Conservation (phyloP, 2,329 filamentous ascomycete species). For the Penicillium expansum region DNA sequence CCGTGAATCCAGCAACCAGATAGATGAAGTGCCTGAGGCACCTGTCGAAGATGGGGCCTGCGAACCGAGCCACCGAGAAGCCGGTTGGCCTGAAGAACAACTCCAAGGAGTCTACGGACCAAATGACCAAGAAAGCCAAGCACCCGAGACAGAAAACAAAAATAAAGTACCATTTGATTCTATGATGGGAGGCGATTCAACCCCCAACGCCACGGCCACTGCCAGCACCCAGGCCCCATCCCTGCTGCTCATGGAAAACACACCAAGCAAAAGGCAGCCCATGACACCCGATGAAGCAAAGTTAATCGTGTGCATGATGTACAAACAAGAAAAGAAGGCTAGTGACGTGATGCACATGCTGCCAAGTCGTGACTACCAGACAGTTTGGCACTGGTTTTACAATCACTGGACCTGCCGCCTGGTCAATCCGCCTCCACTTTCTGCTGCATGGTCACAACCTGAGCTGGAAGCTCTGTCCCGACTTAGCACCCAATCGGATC, state of each 20-base stretch:
- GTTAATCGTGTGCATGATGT: slow-evolving; percentile 31
- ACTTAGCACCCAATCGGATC: slow-evolving; percentile 27
- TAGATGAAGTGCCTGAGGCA: neutral
- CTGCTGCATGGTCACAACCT: slow-evolving; percentile 29
- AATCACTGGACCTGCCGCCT: slow-evolving; percentile 31
- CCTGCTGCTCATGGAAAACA: slow-evolving; percentile 4
- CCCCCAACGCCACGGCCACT: slow-evolving; percentile 1
- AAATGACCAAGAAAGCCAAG: neutral
- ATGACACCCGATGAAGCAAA: slow-evolving; percentile 35
- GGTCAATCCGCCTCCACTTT: slow-evolving; percentile 26
- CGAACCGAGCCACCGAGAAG: neutral
- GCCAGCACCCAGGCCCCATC: neutral
- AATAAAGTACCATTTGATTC: slow-evolving; percentile 1
- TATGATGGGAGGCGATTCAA: slow-evolving; percentile 1
- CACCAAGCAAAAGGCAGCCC: slow-evolving; percentile 19
- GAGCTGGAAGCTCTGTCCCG: slow-evolving; percentile 28
- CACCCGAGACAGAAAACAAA: neutral
- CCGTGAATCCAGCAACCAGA: neutral
- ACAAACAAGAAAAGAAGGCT: slow-evolving; percentile 28
- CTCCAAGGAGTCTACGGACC: neutral
- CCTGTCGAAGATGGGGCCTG: neutral
- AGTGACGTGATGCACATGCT: slow-evolving; percentile 31
- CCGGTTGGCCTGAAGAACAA: neutral
- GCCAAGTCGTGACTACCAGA: slow-evolving; percentile 23
- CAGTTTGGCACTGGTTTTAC: slow-evolving; percentile 28